These are phyloP conservation scores for Cercospora beticola DNA, from an alignment of 2,329 filamentous ascomycete species.

Conservation along the genomic window DNA sequence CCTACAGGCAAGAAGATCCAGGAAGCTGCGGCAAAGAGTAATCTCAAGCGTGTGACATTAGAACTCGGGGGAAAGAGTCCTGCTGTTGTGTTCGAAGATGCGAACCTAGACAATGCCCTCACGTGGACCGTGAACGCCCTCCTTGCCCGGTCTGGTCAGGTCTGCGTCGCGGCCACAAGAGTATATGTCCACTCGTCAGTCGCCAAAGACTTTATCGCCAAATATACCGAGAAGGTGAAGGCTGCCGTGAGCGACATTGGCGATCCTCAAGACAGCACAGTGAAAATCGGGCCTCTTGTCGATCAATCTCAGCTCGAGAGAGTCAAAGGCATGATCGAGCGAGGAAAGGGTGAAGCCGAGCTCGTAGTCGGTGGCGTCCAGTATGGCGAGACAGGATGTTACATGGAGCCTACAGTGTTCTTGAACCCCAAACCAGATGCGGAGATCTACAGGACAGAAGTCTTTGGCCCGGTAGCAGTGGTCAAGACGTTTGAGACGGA, in stretches of 20 bases:
- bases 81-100: slow-evolving; percentile 57
- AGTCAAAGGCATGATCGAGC: slow-evolving; percentile 37
- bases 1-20: slow-evolving; percentile 61
- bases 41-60: slow-evolving; percentile 60
- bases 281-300: slow-evolving; percentile 55
- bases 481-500: slow-evolving; percentile 41
- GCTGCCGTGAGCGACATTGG: slow-evolving; percentile 36
- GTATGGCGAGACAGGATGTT: slow-evolving; percentile 37
- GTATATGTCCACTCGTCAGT: slow-evolving; percentile 58
- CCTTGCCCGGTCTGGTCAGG: slow-evolving; percentile 40
- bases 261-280: slow-evolving; percentile 46
- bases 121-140: slow-evolving; percentile 34
- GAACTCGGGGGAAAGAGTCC: slow-evolving; percentile 63
- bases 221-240: slow-evolving; percentile 48
- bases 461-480: slow-evolving; percentile 42
- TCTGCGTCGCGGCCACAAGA: slow-evolving; percentile 54
- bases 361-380: slow-evolving; percentile 24
- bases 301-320: slow-evolving; percentile 57
- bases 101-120: slow-evolving; percentile 47
- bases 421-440: slow-evolving; percentile 41
- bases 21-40: slow-evolving; percentile 53
- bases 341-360: slow-evolving; percentile 20
- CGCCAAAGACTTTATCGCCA: slow-evolving; percentile 42
- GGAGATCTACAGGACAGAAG: slow-evolving; percentile 38
- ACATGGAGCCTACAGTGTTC: slow-evolving; percentile 50